Percentiles rank a stretch among this genome's conserved stretches.
phyloP scores from a whole-genome alignment of 2,329 filamentous ascomycete genomes.

The Ceratocystis harringtonii region DNA sequence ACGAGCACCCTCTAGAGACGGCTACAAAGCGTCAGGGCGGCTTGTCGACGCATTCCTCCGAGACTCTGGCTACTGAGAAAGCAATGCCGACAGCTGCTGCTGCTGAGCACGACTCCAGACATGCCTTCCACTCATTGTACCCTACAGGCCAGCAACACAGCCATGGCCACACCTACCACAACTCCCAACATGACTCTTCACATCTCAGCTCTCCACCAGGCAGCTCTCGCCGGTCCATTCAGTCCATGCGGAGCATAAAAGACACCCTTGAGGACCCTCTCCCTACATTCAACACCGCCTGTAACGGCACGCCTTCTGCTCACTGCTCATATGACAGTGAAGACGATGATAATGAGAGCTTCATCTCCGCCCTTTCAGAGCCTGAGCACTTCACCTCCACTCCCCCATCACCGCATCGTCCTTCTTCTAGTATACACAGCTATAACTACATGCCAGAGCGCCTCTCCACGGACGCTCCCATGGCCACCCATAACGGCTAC shows the following conservation, averaged over 20 bases:
- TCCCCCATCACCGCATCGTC: background rate
- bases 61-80: background rate
- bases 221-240: background rate
- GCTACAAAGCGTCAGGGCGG: background rate
- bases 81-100: background rate
- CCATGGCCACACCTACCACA: background rate
- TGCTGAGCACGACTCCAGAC: background rate
- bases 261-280: background rate
- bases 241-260: background rate
- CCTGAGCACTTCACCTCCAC: background rate
- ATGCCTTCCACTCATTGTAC: background rate
- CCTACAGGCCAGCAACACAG: background rate
- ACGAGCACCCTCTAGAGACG: background rate
- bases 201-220: background rate
- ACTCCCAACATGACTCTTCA: background rate
- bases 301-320: background rate
- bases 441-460: background rate
- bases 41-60: background rate
- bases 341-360: constrained; percentile 10
- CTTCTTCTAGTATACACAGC: background rate
- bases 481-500: background rate
- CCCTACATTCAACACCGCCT: background rate
- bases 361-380: constrained; percentile 11
- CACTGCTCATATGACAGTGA: background rate
- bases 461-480: background rate